These are phyloP conservation scores for Plasmodium cynomolgi DNA, from an alignment of 169 alveolate genomes.

Conservation along the genomic window DNA sequence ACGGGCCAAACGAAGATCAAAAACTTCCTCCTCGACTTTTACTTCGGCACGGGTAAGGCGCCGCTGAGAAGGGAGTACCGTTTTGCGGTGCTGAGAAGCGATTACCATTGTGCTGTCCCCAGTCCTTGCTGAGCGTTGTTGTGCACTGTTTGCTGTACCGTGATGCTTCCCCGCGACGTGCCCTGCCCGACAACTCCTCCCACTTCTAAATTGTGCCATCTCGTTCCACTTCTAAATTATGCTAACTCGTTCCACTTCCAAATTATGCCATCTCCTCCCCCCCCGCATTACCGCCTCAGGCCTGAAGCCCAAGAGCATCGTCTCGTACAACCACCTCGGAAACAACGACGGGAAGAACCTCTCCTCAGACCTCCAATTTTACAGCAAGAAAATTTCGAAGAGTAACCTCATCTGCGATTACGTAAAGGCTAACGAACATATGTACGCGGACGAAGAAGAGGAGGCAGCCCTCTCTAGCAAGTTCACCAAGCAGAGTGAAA, in stretches of 20 bases:
- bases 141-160: no score
- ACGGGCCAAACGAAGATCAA: constrained; percentile 93
- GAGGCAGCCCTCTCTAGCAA: background rate
- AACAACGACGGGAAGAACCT: constrained; percentile 94
- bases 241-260: no score
- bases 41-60: constrained; percentile 64
- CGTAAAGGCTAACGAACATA: constrained; percentile 85
- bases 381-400: constrained; percentile 90
- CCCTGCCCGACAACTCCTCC: background rate
- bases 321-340: constrained; percentile 93
- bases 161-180: no score
- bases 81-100: no score
- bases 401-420: constrained; percentile 91
- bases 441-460: constrained; percentile 80
- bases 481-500: constrained; percentile 77
- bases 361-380: constrained; percentile 87
- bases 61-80: background rate
- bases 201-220: no score
- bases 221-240: background rate
- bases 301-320: constrained; percentile 89
- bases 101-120: no score
- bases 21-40: constrained; percentile 89
- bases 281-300: constrained; percentile 85
- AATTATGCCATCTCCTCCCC: background rate
- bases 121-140: no score